phyloP scores from a whole-genome alignment of 2,329 filamentous ascomycete species.

The Coleophoma eucalyptorum region DNA sequence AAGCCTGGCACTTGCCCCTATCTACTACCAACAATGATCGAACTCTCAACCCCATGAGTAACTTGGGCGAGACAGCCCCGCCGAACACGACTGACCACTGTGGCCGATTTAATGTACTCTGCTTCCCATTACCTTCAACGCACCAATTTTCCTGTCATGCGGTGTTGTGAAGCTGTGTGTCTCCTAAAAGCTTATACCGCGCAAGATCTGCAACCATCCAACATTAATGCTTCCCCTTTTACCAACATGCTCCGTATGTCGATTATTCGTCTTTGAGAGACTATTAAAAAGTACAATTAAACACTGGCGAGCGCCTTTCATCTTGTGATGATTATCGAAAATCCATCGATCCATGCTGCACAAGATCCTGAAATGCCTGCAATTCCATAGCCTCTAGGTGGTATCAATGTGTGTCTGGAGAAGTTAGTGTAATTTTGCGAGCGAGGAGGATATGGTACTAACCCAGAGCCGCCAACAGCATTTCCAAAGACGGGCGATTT shows the following conservation, averaged over 20 bases:
- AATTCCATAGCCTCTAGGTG: conserved; percentile 83
- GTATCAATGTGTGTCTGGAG: conserved; percentile 77
- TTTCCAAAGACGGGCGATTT: conserved; percentile 86
- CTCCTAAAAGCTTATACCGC: not conserved
- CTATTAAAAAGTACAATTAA: not conserved
- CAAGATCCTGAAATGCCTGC: conserved; percentile 84
- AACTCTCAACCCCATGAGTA: too few relatives aligned
- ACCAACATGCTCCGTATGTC: conserved; percentile 1
- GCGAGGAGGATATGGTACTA: conserved; percentile 37
- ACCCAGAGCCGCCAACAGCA: conserved; percentile 74
- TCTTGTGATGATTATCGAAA: conserved; percentile 75
- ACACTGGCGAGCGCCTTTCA: conserved; percentile 31
- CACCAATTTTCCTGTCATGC: not conserved
- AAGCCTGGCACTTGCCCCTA: too few relatives aligned
- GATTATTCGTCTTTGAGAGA: not conserved
- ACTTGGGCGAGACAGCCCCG: too few relatives aligned
- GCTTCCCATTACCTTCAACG: too few relatives aligned
- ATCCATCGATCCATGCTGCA: conserved; percentile 78
- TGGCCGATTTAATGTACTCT: too few relatives aligned
- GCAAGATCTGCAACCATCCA: not conserved
- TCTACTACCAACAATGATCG: too few relatives aligned
- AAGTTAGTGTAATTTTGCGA: conserved; percentile 8
- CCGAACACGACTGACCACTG: too few relatives aligned
- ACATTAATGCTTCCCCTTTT: not conserved
- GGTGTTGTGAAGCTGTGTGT: not conserved